A percentile compares a stretch with the other conserved stretches of the same genome.
Conservation (phyloP, 192 early-diverging fungal species). For the Coemansia asiatica region DNA sequence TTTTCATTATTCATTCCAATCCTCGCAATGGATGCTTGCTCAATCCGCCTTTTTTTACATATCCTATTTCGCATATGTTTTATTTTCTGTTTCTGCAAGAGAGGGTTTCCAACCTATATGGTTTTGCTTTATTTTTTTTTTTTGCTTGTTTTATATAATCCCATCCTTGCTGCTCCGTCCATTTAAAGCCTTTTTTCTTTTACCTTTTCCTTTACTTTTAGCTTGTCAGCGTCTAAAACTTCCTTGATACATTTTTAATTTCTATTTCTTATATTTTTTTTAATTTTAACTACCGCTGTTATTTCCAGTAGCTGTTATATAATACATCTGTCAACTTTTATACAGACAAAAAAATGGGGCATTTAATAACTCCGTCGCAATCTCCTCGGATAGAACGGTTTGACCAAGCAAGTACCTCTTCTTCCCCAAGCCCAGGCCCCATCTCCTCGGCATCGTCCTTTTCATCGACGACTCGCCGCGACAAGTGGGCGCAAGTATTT, state of each 20-base stretch:
- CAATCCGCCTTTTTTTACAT: neutral
- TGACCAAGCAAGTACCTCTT: neutral
- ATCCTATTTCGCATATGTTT: neutral
- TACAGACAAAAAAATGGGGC: neutral
- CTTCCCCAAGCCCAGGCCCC: neutral
- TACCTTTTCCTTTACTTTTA: neutral
- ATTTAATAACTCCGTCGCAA: neutral
- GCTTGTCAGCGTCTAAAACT: neutral
- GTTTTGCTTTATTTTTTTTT: no score
- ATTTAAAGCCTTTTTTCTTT: neutral
- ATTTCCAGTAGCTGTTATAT: neutral
- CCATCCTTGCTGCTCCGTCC: neutral
- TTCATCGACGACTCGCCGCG: neutral
- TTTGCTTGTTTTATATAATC: neutral
- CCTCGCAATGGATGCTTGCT: neutral
- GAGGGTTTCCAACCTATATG: no score
- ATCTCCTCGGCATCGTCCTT: neutral
- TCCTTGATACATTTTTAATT: neutral
- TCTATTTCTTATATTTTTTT: neutral
- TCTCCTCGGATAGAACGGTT: neutral
- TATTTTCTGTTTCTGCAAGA: no score
- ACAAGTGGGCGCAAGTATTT: slow-evolving; percentile 5
- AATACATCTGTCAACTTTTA: neutral
- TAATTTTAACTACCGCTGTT: neutral
- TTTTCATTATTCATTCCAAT: neutral